These are phyloP conservation scores for Wickerhamiella occidentalis DNA, from an alignment of 805 yeast genomes.

Conservation along the genomic window DNA sequence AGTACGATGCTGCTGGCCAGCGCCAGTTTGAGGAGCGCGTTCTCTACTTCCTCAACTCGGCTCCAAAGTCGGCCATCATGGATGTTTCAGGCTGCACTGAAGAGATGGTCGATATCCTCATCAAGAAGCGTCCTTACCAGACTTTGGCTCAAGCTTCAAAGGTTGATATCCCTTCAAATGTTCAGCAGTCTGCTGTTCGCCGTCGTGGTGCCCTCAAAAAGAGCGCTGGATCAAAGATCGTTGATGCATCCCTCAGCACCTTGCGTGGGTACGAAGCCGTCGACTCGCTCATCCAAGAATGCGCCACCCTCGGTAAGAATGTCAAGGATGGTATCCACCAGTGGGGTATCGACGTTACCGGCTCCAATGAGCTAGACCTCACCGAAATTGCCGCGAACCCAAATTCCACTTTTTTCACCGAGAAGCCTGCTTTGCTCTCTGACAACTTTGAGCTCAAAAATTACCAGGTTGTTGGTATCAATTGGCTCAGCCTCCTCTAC, in stretches of 20 bases:
- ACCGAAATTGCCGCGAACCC: conserved; percentile 35
- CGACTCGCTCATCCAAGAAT: conserved; percentile 75
- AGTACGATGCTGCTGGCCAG: conserved; percentile 25
- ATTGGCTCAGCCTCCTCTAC: conserved; percentile 80
- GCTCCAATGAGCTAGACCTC: conserved; percentile 46
- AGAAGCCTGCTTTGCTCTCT: conserved; percentile 59
- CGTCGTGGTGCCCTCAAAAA: conserved; percentile 36
- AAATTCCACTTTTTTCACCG: conserved; percentile 36
- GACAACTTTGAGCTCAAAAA: conserved; percentile 58
- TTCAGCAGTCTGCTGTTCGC: conserved; percentile 23
- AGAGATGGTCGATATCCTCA: conserved; percentile 48
- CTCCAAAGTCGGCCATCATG: conserved; percentile 59
- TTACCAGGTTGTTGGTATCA: conserved; percentile 94
- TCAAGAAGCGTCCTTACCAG: conserved; percentile 58
- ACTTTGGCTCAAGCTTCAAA: conserved; percentile 48
- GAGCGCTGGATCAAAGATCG: conserved; percentile 59
- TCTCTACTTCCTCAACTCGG: conserved; percentile 65
- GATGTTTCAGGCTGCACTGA: conserved; percentile 69
- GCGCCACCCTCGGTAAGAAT: conserved; percentile 61
- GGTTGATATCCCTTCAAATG: conserved; percentile 37
- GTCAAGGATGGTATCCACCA: conserved; percentile 60
- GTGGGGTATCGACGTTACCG: conserved; percentile 82
- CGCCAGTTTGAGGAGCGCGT: conserved; percentile 50
- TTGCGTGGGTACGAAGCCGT: conserved; percentile 88
- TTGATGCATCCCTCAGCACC: conserved; percentile 57